Evolutionary conservation across 2,329 filamentous ascomycete species (phyloP).

Genomic region (Trichoderma citrinoviride): DNA sequence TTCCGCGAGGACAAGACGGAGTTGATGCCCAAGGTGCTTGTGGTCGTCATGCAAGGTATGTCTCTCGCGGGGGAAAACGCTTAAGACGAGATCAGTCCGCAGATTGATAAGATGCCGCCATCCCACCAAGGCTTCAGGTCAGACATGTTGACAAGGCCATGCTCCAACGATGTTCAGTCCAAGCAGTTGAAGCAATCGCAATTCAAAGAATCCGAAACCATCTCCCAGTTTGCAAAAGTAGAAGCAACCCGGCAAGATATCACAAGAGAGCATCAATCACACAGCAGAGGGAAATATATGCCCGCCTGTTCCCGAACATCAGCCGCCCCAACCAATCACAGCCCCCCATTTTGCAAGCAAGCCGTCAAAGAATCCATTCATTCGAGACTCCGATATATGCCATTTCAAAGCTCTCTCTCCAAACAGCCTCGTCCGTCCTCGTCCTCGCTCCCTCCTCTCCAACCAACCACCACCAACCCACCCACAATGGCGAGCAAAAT

Average conservation of each 20-base stretch:
- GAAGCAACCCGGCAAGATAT: not conserved
- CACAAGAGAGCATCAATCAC: not conserved
- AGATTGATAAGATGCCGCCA: too few relatives aligned
- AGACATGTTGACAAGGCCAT: too few relatives aligned
- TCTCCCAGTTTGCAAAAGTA: not conserved
- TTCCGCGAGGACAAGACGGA: too few relatives aligned
- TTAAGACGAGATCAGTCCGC: too few relatives aligned
- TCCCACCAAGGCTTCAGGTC: too few relatives aligned
- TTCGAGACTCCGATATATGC: constrained; percentile 30
- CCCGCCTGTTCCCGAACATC: constrained; percentile 21
- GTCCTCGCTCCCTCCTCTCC: too few relatives aligned
- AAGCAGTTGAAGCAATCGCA: too few relatives aligned
- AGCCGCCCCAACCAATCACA: constrained; percentile 28
- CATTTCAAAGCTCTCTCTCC: constrained; percentile 31
- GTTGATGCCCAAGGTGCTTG: too few relatives aligned
- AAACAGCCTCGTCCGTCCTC: too few relatives aligned
- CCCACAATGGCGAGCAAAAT: constrained; percentile 77
- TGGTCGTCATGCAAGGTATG: too few relatives aligned
- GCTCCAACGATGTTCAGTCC: too few relatives aligned
- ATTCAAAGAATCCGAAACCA: not conserved
- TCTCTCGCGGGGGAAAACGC: too few relatives aligned
- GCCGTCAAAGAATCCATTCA: constrained; percentile 39
- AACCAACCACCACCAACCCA: not conserved
- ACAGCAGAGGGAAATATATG: not conserved
- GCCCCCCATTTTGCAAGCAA: constrained; percentile 29